These are phyloP conservation scores for Populus ilicifolia DNA, from an alignment of 345 rosid species.

Conservation along the genomic window DNA sequence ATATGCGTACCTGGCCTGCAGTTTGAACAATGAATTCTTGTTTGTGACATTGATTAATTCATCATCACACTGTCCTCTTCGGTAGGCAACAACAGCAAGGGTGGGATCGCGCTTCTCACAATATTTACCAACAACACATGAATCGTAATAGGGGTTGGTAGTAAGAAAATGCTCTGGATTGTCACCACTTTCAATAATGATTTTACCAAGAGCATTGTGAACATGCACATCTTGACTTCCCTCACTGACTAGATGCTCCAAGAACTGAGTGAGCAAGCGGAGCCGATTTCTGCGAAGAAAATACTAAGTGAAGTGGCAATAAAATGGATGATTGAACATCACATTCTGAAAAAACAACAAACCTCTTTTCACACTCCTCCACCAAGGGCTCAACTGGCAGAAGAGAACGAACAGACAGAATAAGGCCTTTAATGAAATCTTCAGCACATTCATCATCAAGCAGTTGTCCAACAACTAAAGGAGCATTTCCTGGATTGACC, in stretches of 20 bases:
- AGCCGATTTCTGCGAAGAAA: conserved; percentile 71
- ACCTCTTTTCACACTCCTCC: conserved; percentile 84
- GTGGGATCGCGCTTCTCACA: conserved; percentile 99
- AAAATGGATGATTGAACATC: background rate
- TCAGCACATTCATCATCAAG: conserved; percentile 96
- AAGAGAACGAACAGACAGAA: conserved; percentile 74
- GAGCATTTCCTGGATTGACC: conserved; percentile 98
- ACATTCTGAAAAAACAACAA: background rate
- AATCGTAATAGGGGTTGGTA: conserved; percentile 89
- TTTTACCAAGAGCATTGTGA: conserved; percentile 98
- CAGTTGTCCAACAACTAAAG: conserved; percentile 77
- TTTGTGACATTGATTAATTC: conserved; percentile 91
- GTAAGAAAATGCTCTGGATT: conserved; percentile 97
- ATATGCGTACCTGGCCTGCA: conserved; percentile 80
- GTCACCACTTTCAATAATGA: conserved; percentile 90
- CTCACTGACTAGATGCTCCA: conserved; percentile 97
- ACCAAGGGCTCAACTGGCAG: conserved; percentile 76
- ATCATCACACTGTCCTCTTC: conserved; percentile 93
- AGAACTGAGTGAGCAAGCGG: conserved; percentile 92
- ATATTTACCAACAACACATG: conserved; percentile 90
- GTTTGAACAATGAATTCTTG: conserved; percentile 81
- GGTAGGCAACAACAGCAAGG: conserved; percentile 88
- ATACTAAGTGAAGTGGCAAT: conserved; percentile 16
- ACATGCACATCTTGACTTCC: conserved; percentile 98
- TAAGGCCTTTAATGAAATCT: conserved; percentile 94